Evolutionary conservation across 2,329 filamentous ascomycete species (phyloP), one percentile per base, ranked within the genome.

Genomic region (Pezicula neosporulosa): DNA sequence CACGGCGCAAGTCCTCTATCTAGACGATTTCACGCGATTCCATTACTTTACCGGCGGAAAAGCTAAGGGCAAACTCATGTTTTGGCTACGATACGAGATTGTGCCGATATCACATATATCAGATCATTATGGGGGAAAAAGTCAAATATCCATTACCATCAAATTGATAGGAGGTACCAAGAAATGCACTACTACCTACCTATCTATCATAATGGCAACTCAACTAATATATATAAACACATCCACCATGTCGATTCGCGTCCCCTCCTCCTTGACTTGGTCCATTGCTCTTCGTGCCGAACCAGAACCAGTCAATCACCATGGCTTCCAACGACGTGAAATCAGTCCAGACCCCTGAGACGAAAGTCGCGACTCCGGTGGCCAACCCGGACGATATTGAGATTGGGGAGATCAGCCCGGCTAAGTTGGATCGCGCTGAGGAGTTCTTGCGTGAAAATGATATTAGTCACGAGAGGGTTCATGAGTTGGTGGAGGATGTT

Each of bases 391-490:
- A 44, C 42, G 42, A 44, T n/a, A 28, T 44, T 30, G 42, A 44
- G 21, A 44, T 44, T 30, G 42, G 42, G 13, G n/a, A 16, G 6
- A 30, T 44, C 21, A 28, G 21, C 16, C 24, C 42, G 8, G 13
- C 54, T n/a, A 67, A 73, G 28, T 70, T 78, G 15, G 77, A 80
- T 56, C 72, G 74, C 50, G 73, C 72, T 4, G 75, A 74, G 44
- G 56, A 74, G 30, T 80, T 78, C 54, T 69, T 80, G 1, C 69
- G 68, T n/a, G 66, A 77, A 44, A 67, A 79, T 62, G 71, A 72
- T 51, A 71, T 76, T 56, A 70, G 66, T 4, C 62, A 69, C 10
- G 65, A 69, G 12, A 69, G 73, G 33, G 60, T 78, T 3, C 66
- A 73, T 7, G 68, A 70, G 19, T 64, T 80, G 13, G 64, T 81